phyloP scores from a whole-genome alignment of 495 filamentous ascomycete species.

The Astrocystis sublimbata region DNA sequence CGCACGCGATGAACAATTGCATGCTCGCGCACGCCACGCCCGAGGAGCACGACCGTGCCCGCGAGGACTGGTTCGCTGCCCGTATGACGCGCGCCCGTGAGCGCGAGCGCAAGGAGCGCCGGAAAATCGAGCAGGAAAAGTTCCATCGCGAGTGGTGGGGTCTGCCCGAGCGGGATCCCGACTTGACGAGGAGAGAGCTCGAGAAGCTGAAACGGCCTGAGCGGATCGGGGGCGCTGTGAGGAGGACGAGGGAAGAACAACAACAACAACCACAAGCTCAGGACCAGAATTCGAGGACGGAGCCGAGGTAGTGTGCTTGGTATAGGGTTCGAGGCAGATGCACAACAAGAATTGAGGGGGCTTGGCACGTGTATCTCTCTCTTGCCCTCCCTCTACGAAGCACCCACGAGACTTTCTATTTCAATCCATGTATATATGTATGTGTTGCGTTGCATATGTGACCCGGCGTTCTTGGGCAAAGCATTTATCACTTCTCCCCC shows the following conservation, averaged over 20 bases:
- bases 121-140: slow-evolving; percentile 56
- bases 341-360: no score
- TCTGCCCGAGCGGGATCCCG: slow-evolving; percentile 50
- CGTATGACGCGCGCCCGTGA: slow-evolving; percentile 64
- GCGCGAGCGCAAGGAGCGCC: slow-evolving; percentile 60
- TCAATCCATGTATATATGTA: no score
- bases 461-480: no score
- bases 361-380: no score
- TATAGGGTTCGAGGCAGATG: no score
- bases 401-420: no score
- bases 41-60: slow-evolving; percentile 80
- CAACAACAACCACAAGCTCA: neutral
- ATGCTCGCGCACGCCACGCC: slow-evolving; percentile 84
- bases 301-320: slow-evolving; percentile 13
- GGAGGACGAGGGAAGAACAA: slow-evolving; percentile 3
- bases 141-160: slow-evolving; percentile 64
- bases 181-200: slow-evolving; percentile 38
- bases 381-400: no score
- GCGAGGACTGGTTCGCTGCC: slow-evolving; percentile 89
- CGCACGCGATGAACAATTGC: slow-evolving; percentile 86
- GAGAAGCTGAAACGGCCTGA: slow-evolving; percentile 42
- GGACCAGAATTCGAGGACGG: neutral
- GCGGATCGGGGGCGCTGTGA: slow-evolving; percentile 37
- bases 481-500: no score
- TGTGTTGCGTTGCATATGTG: no score